These are phyloP conservation scores for Phanerodontia chrysosporium DNA, from an alignment of 768 basidiomycete genomes.

Conservation along the genomic window DNA sequence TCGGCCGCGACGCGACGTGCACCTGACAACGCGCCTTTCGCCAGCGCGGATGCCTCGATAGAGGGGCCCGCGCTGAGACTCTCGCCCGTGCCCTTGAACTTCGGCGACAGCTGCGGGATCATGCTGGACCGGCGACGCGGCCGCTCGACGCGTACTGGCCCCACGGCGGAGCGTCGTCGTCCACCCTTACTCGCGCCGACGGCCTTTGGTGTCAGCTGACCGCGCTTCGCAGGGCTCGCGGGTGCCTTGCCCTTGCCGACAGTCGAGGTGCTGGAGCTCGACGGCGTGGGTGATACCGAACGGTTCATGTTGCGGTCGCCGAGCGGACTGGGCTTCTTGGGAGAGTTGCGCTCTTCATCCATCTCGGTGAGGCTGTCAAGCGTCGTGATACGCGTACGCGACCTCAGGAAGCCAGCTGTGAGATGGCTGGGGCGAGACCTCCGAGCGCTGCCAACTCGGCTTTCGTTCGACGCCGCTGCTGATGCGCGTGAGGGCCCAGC, in stretches of 20 bases:
- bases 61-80: constrained; percentile 15
- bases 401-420: constrained; percentile 63
- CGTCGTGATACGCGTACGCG: constrained; percentile 39
- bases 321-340: constrained; percentile 37
- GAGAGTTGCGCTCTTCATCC: constrained; percentile 50
- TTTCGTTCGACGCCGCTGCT: constrained; percentile 4
- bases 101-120: constrained; percentile 66
- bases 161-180: constrained; percentile 70
- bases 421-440: constrained; percentile 64
- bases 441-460: constrained; percentile 23
- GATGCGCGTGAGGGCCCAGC: constrained; percentile 21
- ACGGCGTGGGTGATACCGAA: constrained; percentile 28
- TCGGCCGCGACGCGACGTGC: constrained; percentile 39
- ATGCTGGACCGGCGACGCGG: constrained; percentile 71
- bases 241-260: neutral
- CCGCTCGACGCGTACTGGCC: constrained; percentile 72
- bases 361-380: constrained; percentile 69
- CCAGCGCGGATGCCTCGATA: constrained; percentile 4
- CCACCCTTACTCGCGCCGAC: constrained; percentile 33
- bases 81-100: constrained; percentile 32
- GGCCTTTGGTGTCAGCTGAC: constrained; percentile 42
- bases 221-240: constrained; percentile 47
- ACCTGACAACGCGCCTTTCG: constrained; percentile 19
- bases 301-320: constrained; percentile 68
- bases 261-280: constrained; percentile 19